These are phyloP conservation scores for Cadophora malorum DNA, from an alignment of 2,329 filamentous ascomycete species.

Conservation along the genomic window DNA sequence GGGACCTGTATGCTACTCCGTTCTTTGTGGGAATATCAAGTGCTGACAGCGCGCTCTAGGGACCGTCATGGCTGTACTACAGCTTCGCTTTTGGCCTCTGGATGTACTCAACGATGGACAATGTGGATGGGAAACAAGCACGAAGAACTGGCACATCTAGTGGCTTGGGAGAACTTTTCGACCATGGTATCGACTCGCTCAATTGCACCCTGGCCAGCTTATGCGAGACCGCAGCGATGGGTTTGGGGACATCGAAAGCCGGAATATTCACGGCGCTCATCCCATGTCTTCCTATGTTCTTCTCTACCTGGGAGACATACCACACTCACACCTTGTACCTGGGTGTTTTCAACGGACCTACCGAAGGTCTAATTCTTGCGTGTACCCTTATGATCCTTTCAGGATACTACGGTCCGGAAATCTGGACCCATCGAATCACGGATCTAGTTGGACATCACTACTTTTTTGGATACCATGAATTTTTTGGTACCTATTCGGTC, in stretches of 20 bases:
- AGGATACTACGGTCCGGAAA: constrained; percentile 84
- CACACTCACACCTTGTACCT: constrained; percentile 97
- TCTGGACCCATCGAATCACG: constrained; percentile 81
- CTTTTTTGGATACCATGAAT: constrained; percentile 58
- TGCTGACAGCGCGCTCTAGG: constrained; percentile 56
- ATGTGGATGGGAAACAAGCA: constrained; percentile 97
- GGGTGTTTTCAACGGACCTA: constrained; percentile 95
- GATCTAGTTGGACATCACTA: constrained; percentile 67
- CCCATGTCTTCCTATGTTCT: constrained; percentile 97
- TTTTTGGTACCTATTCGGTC: constrained; percentile 76
- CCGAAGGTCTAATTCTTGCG: constrained; percentile 91
- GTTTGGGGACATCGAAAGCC: constrained; percentile 80
- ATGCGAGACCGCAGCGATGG: constrained; percentile 92
- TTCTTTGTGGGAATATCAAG: background rate
- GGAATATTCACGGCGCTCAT: constrained; percentile 92
- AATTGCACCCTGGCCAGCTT: constrained; percentile 95
- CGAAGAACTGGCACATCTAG: constrained; percentile 93
- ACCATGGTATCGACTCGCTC: constrained; percentile 97
- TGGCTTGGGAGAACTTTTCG: constrained; percentile 93
- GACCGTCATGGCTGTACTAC: constrained; percentile 90
- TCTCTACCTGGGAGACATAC: constrained; percentile 99
- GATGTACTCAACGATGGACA: constrained; percentile 99
- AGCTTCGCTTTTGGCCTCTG: constrained; percentile 95
- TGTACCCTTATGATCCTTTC: constrained; percentile 85
- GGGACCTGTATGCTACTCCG: constrained; percentile 71